Percentiles rank a stretch among this genome's conserved stretches.
Conservation (phyloP, 805 yeast genomes). For the Candida bentonensis region DNA sequence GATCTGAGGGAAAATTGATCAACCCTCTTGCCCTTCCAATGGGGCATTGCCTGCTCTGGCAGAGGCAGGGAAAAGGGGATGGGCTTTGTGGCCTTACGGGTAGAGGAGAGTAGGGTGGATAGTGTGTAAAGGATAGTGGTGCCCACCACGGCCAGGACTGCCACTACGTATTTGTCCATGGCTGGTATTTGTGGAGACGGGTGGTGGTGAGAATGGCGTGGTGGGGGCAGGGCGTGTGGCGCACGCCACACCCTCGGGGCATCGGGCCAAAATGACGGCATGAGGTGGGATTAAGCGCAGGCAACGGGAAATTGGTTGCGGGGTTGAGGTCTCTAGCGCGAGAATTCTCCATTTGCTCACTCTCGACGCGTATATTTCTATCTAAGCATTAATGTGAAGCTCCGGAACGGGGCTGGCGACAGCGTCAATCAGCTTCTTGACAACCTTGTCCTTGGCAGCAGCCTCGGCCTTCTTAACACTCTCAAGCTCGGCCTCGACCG, state of each 20-base stretch:
- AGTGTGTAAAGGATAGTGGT: background rate
- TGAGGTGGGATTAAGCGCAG: too few relatives aligned
- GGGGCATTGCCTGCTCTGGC: slow-evolving; percentile 71
- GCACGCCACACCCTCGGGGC: too few relatives aligned
- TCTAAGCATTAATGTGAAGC: slow-evolving; percentile 61
- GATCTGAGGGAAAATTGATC: slow-evolving; percentile 46
- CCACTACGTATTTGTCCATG: too few relatives aligned
- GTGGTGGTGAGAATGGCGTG: too few relatives aligned
- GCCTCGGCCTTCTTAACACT: slow-evolving; percentile 52
- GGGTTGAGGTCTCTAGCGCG: too few relatives aligned
- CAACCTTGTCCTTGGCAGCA: slow-evolving; percentile 51
- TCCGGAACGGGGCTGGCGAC: slow-evolving; percentile 69
- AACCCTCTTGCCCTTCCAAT: slow-evolving; percentile 82
- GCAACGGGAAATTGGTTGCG: too few relatives aligned
- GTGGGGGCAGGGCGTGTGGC: too few relatives aligned
- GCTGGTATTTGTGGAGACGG: too few relatives aligned
- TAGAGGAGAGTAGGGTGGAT: background rate
- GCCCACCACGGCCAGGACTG: background rate
- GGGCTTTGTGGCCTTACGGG: background rate
- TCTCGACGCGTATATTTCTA: background rate
- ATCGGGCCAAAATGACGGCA: too few relatives aligned
- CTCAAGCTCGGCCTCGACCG: slow-evolving; percentile 56
- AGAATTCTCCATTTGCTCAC: too few relatives aligned
- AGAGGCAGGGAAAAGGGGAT: slow-evolving; percentile 28
- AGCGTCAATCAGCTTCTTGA: slow-evolving; percentile 64